These are phyloP conservation scores for Hypholoma fasciculare DNA, from an alignment of 768 basidiomycete species.

Conservation along the genomic window DNA sequence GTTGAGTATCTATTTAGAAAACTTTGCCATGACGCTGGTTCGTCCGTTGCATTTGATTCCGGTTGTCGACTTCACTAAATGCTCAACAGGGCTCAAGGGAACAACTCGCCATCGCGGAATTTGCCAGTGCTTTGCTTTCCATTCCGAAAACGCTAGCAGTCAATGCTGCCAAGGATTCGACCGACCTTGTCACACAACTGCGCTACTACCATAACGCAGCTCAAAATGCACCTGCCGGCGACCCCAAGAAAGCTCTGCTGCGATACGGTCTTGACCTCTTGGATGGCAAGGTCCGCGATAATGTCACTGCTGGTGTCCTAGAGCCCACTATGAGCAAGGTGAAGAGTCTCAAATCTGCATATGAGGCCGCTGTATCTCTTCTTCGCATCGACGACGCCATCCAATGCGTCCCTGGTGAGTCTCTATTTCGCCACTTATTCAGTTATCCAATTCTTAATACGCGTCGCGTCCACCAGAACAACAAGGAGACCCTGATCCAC, in stretches of 20 bases:
- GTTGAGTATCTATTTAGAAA: conserved; percentile 95
- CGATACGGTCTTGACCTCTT: conserved; percentile 94
- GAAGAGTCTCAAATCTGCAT: conserved; percentile 94
- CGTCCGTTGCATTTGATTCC: conserved; percentile 26
- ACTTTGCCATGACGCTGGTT: conserved; percentile 97
- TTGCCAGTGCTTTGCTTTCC: conserved; percentile 86
- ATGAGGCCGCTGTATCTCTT: conserved; percentile 93
- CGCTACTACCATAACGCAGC: conserved; percentile 97
- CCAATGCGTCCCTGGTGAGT: conserved; percentile 82
- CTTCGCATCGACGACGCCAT: conserved; percentile 97
- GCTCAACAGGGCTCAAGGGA: conserved; percentile 86
- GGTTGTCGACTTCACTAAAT: conserved; percentile 7
- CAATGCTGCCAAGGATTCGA: conserved; percentile 98
- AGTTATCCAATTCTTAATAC: conserved; percentile 15
- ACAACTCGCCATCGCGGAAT: conserved; percentile 99
- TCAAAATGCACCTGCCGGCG: conserved; percentile 86
- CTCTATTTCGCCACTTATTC: not conserved
- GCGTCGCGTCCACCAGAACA: conserved; percentile 47
- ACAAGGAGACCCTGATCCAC: conserved; percentile 69
- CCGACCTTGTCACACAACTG: conserved; percentile 94
- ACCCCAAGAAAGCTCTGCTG: conserved; percentile 87
- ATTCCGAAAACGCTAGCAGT: conserved; percentile 97
- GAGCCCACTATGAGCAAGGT: conserved; percentile 98
- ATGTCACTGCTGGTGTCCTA: conserved; percentile 88
- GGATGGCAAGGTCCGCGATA: conserved; percentile 94